Base-by-base conservation (phyloP, 495 filamentous ascomycete genomes). In the Xanthoparmelia taractica region DNA sequence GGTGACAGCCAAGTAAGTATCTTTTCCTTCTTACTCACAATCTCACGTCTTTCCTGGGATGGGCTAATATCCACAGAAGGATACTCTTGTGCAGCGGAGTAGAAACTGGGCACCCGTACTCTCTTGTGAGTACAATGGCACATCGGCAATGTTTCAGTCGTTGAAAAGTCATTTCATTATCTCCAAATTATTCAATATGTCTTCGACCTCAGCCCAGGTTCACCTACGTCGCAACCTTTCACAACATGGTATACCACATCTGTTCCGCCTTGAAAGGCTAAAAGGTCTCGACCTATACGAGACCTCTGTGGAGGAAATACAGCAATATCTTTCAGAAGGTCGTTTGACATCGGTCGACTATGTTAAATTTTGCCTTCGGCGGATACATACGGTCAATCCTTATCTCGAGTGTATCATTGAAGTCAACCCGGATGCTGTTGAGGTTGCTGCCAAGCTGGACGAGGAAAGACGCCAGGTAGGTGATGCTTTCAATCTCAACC, bases 381-480 rank as follows among this genome's bases (percentile, higher is more conserved):
- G 67, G 7, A 68, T 69, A 59, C 31, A 63, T 25, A 29, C 8
- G 38, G 67, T 69, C 23, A 63, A 68, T 50, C 29, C 45, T 17
- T 66, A 66, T 34, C 59, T 68, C 27, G 64, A 76, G 59, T 69
- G 74, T 29, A 72, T 83, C 27, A 80, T 79, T 38, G 78, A 84
- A 63, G 52, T 79, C 45, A 80, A 82, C 65, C 80, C 80, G 15
- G 79, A 83, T 65, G 73, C 79, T 11, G 38, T 77, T 18, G 47
- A 68, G 20, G 80, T 82, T 37, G 80, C 81, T 4, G 64, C 36
- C 27, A 61, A 69, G 8, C 67, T 78, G 2, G 81, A 83, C 61
- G 60, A 65, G 0, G 75, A 80, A 64, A 72, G 80, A 25, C 66
- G 66, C 12, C 65, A 70, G 13, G 45, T 48, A 25, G 23, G 45